These are phyloP conservation scores for Venturia asperata DNA, from an alignment of 2,329 filamentous ascomycete species.

Conservation along the genomic window DNA sequence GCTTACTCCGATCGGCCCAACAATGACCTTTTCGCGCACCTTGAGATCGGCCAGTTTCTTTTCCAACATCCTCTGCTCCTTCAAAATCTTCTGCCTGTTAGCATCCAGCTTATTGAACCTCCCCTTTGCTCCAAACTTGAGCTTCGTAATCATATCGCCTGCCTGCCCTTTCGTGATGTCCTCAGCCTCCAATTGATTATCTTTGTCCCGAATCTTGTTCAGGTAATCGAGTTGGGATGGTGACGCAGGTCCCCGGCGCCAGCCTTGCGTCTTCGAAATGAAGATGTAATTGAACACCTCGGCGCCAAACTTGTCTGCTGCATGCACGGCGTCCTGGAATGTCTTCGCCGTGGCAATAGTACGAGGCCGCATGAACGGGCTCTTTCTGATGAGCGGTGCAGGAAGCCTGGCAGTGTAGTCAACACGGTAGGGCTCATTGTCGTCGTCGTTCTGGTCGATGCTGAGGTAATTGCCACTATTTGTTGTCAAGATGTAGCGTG, in stretches of 20 bases:
- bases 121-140: conserved; percentile 73
- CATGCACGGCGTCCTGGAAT: conserved; percentile 71
- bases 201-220: conserved; percentile 54
- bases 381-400: conserved; percentile 23
- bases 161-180: conserved; percentile 73
- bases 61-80: conserved; percentile 43
- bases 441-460: conserved; percentile 51
- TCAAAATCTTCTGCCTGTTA: conserved; percentile 32
- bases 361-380: conserved; percentile 61
- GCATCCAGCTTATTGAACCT: conserved; percentile 40
- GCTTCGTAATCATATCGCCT: conserved; percentile 84
- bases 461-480: conserved; percentile 53
- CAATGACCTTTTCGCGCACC: conserved; percentile 13
- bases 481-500: conserved; percentile 64
- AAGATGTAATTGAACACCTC: conserved; percentile 60
- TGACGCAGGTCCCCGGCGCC: conserved; percentile 66
- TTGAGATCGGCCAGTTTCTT: conserved; percentile 34
- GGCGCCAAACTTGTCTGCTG: conserved; percentile 72
- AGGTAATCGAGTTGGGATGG: conserved; percentile 58
- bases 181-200: conserved; percentile 47
- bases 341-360: conserved; percentile 58
- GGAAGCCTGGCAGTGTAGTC: conserved; percentile 39
- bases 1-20: neutral
- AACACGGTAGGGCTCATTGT: conserved; percentile 34
- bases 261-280: conserved; percentile 58